phyloP scores from a whole-genome alignment of 179 eudicot genomes.

The Beta macrorhiza region DNA sequence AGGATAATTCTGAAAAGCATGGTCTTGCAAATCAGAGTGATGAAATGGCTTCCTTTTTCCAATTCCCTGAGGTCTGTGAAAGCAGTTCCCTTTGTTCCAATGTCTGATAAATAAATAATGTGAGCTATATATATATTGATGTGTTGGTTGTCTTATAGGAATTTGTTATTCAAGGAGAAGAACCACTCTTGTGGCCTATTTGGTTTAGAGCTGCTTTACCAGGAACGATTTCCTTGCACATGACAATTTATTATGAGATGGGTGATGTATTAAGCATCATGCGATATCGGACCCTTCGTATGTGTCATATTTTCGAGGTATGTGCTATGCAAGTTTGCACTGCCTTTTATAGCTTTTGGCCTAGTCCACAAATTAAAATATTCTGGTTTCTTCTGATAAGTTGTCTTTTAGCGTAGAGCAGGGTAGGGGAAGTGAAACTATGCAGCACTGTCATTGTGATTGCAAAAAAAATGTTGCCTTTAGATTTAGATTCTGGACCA shows the following conservation, averaged over 20 bases:
- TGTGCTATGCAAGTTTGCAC: constrained; percentile 7
- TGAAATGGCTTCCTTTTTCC: constrained; percentile 37
- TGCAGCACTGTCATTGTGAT: neutral
- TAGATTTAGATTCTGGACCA: neutral
- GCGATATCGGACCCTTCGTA: constrained; percentile 81
- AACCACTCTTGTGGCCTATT: constrained; percentile 76
- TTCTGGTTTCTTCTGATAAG: neutral
- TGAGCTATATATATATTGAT: too few relatives aligned
- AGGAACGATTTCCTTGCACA: constrained; percentile 59
- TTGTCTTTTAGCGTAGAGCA: neutral
- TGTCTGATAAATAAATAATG: neutral
- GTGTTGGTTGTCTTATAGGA: constrained; percentile 42
- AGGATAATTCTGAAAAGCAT: constrained; percentile 31
- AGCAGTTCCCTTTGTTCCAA: neutral
- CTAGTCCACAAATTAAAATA: neutral
- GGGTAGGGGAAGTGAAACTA: neutral
- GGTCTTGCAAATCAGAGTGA: constrained; percentile 15
- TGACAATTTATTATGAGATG: constrained; percentile 77
- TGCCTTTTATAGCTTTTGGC: constrained; percentile 3
- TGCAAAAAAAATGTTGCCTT: neutral
- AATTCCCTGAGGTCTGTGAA: constrained; percentile 74
- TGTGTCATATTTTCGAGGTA: constrained; percentile 82
- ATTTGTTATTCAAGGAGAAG: constrained; percentile 46
- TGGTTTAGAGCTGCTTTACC: constrained; percentile 92
- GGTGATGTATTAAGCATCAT: constrained; percentile 60